Base-by-base conservation (phyloP, 2,329 filamentous ascomycete genomes). In the Stagonosporopsis tanaceti region DNA sequence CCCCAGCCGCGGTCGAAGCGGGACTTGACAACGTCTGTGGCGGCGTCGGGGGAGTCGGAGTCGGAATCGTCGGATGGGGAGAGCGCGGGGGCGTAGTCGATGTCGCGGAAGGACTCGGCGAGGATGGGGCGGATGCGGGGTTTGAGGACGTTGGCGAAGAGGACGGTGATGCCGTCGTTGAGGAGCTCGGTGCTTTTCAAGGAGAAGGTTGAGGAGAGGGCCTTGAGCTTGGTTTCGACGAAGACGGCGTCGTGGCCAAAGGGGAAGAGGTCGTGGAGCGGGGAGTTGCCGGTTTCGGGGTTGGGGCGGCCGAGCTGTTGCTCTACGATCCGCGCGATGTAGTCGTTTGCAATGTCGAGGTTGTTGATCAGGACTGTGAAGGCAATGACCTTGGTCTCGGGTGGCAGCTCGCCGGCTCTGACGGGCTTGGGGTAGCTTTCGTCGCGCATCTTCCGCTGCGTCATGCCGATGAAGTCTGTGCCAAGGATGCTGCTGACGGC, bases 361-460 rank as follows among this genome's bases (percentile, higher is more conserved):
- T 94, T 97, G 82, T 99, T 99, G 77, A 97, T 92, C 44, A 97
- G 84, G 22, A 98, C 89, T 15, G 97, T 87, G 75, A 99, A 99
- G 4, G 90, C 84, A 48, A 98, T 86, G 63, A 97, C 90, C 66
- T 89, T 92, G 67, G 93, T 88, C 75, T 99, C 95, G 0, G 93
- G 92, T 0, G 94, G 94, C 41, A 93, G 84, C 0, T 88, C 90
- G 37, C 93, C 93, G 74, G 92, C 89, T 1, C 93, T 85, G 0
- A 87, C 80, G 2, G 92, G 83, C 69, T 90, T 92, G 0, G 94
- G 95, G 71, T 97, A 98, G 60, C 89, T 90, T 76, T 99, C 95
- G 73, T 98, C 93, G 41, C 93, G 88, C 95, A 99, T 98, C 78
- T 96, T 97, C 57, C 94, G 89, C 76, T 98, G 94, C 37, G 97